Percentiles rank a stretch among this genome's conserved stretches.
phyloP scores from a whole-genome alignment of 2,329 filamentous ascomycete genomes.

The Apiospora pterosperma region DNA sequence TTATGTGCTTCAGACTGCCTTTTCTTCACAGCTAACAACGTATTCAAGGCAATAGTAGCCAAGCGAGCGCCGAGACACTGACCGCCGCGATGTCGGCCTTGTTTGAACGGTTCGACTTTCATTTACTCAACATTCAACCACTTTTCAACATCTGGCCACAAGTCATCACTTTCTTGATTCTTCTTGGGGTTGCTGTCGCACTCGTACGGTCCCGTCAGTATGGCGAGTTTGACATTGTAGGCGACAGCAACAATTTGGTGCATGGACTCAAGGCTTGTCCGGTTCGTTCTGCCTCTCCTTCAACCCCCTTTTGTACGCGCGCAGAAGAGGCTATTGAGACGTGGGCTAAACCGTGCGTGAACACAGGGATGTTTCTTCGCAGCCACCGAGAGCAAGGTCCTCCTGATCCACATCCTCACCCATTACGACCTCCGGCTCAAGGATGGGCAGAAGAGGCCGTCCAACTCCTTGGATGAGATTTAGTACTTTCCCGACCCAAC shows the following conservation, averaged over 20 bases:
- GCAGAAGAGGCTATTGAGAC: too few relatives aligned
- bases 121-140: background rate
- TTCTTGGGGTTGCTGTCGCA: background rate
- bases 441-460: background rate
- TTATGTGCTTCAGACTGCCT: too few relatives aligned
- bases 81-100: background rate
- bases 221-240: background rate
- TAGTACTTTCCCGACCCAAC: background rate
- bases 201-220: background rate
- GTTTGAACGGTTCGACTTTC: background rate
- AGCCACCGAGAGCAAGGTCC: background rate
- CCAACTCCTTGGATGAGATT: background rate
- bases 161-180: background rate
- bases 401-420: background rate
- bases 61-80: fast-evolving
- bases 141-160: background rate
- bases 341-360: background rate
- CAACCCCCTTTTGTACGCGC: background rate
- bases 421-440: background rate
- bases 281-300: background rate
- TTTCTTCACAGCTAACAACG: background rate
- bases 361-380: background rate
- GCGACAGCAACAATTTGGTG: background rate
- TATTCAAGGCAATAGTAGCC: too few relatives aligned
- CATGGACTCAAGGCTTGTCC: background rate